These are phyloP conservation scores for Leccinum barrowsii DNA, from an alignment of 768 basidiomycete species.

Conservation along the genomic window DNA sequence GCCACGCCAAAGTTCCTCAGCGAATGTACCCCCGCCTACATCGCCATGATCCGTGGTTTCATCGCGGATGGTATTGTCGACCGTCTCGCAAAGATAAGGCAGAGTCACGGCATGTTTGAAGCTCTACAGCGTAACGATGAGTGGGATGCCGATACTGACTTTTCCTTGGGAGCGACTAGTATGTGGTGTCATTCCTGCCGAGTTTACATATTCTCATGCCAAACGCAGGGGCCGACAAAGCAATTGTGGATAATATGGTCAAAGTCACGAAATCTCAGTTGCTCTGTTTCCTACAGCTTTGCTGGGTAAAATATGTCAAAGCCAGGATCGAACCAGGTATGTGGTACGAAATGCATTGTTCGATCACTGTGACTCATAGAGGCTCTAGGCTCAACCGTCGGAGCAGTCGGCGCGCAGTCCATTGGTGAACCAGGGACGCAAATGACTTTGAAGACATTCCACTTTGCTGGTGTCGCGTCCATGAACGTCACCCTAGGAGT, in stretches of 20 bases:
- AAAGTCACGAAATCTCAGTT: conserved; percentile 88
- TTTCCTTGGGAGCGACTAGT: conserved; percentile 76
- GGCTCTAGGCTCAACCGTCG: conserved; percentile 84
- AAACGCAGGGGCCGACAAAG: conserved; percentile 56
- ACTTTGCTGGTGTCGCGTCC: conserved; percentile 98
- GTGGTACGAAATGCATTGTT: background rate
- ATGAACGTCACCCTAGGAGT: conserved; percentile 99
- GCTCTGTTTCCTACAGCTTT: conserved; percentile 74
- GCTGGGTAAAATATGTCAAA: conserved; percentile 89
- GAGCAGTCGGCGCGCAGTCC: conserved; percentile 97
- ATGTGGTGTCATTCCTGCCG: conserved; percentile 19
- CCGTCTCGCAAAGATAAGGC: conserved; percentile 63
- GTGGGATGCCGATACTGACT: conserved; percentile 74
- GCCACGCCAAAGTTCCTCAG: conserved; percentile 52
- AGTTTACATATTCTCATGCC: background rate
- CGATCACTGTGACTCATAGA: background rate
- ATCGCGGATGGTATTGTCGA: conserved; percentile 63
- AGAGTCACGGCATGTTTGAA: conserved; percentile 76
- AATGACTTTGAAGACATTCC: conserved; percentile 99
- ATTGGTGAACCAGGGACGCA: conserved; percentile 99
- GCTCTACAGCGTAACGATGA: conserved; percentile 71
- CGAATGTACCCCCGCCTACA: conserved; percentile 70
- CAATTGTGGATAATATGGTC: conserved; percentile 81
- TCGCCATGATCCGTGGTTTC: conserved; percentile 67
- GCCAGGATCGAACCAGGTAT: conserved; percentile 94